Evolutionary conservation across 768 basidiomycete species (phyloP).

Genomic region (Boletus sp.): DNA sequence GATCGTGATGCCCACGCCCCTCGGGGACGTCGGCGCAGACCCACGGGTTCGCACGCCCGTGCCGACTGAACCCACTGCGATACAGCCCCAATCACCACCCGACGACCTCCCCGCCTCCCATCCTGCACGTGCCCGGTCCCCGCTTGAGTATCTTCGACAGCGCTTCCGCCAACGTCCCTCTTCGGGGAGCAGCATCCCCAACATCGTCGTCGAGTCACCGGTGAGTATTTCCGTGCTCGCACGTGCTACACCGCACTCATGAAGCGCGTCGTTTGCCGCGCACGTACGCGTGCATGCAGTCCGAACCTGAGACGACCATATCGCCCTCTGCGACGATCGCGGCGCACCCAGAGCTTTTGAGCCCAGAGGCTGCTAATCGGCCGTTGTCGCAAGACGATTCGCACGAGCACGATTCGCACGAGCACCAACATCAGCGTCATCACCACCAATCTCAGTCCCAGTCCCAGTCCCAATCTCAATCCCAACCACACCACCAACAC

Average conservation of each 20-base stretch:
- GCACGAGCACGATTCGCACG: background rate
- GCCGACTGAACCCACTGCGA: slow-evolving; percentile 5
- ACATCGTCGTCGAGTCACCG: slow-evolving; percentile 46
- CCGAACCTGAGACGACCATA: slow-evolving; percentile 36
- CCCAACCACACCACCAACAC: background rate
- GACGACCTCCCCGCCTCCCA: slow-evolving; percentile 5
- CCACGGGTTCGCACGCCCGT: slow-evolving; percentile 15
- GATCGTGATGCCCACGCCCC: slow-evolving; percentile 25
- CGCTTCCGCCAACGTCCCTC: slow-evolving; percentile 29
- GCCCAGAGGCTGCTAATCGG: slow-evolving; percentile 39
- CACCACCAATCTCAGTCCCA: background rate
- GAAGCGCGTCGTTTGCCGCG: background rate
- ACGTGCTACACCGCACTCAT: background rate
- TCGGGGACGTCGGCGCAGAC: slow-evolving; percentile 17
- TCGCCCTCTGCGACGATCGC: slow-evolving; percentile 31
- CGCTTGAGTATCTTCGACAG: slow-evolving; percentile 23
- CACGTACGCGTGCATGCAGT: slow-evolving; percentile 25
- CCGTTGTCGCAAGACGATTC: slow-evolving; percentile 22
- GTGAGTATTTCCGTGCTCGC: slow-evolving; percentile 27
- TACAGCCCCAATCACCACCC: background rate
- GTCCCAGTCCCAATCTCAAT: background rate
- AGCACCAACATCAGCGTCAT: background rate
- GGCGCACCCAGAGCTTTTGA: slow-evolving; percentile 40
- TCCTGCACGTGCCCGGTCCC: slow-evolving; percentile 15
- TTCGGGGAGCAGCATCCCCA: slow-evolving; percentile 37